Base-by-base conservation (phyloP, 805 yeast species). In the Isabelozyma gotoi region DNA sequence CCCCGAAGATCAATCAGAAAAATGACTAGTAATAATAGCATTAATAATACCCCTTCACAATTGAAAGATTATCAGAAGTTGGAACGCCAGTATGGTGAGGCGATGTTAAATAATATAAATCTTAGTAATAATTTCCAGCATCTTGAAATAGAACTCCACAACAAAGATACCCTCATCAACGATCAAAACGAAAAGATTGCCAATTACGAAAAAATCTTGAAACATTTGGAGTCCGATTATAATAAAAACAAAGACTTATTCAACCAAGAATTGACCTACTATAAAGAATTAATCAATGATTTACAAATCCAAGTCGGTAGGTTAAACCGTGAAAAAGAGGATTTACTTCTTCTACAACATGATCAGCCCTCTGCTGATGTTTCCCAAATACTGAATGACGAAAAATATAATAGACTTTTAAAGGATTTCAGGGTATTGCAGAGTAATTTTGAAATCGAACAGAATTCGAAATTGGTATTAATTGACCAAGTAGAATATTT, bases 401-500 rank as follows among this genome's bases (percentile, higher is more conserved):
- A 55, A 6, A 62, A 58, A 46, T 67, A 63, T 51, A 48, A 57
- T 36, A 56, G 61, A 42, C 49, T 72, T 19, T 43, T 57, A 29
- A 68, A 60, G 41, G 71, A 69, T 36, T 68, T 52, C 50, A 63
- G 63, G 40, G 68, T 75, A 2, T 60, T 79, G 16, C 73, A 74
- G 51, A 69, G 74, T 42, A 78, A 79, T 48, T 71, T 67, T 49
- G 83, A 79, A 48, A 60, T 79, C 18, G 84, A 79, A 51, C 68
- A 71, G 38, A 77, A 71, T 51, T 76, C 81, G 33, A 77, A 77
- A 50, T 65, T 73, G 45, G 62, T 75, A 37, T 73, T 79, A 40
- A 76, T 79, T 38, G 82, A 78, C 51, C 82, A 79, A 57, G 65
- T 79, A 35, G 84, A 79, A 52, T 60, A 63, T 49, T 60, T 78